Base-by-base conservation (phyloP, 768 basidiomycete species). In the Phylloporus rhodoxanthus region DNA sequence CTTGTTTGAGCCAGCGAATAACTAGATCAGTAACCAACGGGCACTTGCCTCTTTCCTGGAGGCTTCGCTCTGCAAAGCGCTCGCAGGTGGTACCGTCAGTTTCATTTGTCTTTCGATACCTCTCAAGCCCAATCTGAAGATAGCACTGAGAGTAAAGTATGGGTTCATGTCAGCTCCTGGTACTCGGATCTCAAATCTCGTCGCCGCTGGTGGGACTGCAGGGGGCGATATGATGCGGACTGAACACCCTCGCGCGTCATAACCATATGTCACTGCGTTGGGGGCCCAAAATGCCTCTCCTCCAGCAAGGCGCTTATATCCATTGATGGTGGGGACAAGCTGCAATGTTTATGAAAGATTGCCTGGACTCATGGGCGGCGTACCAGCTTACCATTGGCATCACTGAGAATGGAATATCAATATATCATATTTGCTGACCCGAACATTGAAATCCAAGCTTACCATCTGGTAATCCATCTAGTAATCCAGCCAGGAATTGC, bases 91-190 rank as follows among this genome's bases (percentile, higher is more conserved):
- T 21, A 75, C 78, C 0, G 81, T 76, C 37, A 98, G 68, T 11
- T 72, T 54, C 52, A 87, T 66, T 65, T 86, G 79, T 70, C 84
- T 85, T 68, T 82, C 78, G 48, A 99, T 91, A 2, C 96, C 96
- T 50, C 91, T 77, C 23, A 96, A 63, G 8, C 96, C 96, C 25
- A 95, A 72, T 17, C 81, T 75, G 66, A 97, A 91, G 53, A 97
- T 86, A 3, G 95, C 85, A 43, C 87, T 84, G 38, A 98, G 70
- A 0, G 92, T 82, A 55, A 87, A 91, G 69, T 93, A 89, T 1
- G 92, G 89, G 69, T 94, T 93, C 80, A 97, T 91, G 62, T 99
- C 96, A 33, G 96, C 96, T 21, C 96, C 96, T 1, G 96, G 94
- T 15, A 98, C 81, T 47, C 96, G 85, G 13, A 99, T 72, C 72